Conservation (phyloP, 495 filamentous ascomycete species). For the Talaromyces liani region DNA sequence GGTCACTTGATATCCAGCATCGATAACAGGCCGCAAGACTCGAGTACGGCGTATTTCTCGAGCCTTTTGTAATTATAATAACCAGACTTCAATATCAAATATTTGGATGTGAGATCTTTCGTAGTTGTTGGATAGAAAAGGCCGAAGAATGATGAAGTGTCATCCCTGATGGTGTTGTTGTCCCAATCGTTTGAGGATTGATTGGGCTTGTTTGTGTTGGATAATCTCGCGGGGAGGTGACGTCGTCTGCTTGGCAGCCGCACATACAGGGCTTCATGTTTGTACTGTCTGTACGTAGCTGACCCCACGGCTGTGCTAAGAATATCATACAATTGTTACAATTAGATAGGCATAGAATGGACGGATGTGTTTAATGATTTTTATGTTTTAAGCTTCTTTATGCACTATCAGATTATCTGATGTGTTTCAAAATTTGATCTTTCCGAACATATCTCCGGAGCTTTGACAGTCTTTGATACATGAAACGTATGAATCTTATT, state of each 20-base stretch:
- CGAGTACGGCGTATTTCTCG: not conserved
- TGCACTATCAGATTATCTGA: not conserved
- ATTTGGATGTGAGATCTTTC: not conserved
- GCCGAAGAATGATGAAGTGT: not conserved
- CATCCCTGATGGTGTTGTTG: not conserved
- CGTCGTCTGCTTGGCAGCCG: not conserved
- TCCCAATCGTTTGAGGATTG: not conserved
- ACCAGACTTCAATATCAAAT: not conserved
- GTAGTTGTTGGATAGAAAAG: not conserved
- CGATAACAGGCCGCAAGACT: not conserved
- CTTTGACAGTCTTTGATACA: not conserved
- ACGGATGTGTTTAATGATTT: too few relatives aligned
- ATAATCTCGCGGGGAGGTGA: conserved; percentile 1
- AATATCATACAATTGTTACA: not conserved
- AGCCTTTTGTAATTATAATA: not conserved
- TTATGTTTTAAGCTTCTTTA: too few relatives aligned
- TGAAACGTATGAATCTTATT: not conserved
- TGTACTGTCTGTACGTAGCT: not conserved
- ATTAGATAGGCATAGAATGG: too few relatives aligned
- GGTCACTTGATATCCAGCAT: not conserved
- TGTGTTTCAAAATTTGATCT: not conserved
- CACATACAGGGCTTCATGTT: not conserved
- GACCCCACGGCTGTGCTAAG: not conserved
- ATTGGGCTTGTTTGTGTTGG: not conserved
- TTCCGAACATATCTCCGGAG: not conserved